Evolutionary conservation across 768 basidiomycete species (phyloP).

Genomic region (Candolleomyces aberdarensis): DNA sequence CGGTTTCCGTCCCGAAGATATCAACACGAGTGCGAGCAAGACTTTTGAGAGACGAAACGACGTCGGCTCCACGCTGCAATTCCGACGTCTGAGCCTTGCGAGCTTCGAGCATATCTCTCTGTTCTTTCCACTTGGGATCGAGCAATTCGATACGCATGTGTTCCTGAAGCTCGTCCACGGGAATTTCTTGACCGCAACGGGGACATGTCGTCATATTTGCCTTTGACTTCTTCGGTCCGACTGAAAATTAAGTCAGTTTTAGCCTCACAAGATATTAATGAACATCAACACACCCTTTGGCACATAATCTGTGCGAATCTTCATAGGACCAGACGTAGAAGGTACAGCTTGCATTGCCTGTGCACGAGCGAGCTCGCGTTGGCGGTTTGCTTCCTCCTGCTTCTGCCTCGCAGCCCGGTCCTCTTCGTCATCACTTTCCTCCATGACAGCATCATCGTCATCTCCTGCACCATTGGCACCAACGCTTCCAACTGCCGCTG

Average conservation of each 20-base stretch:
- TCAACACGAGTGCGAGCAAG: slow-evolving; percentile 96
- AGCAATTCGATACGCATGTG: slow-evolving; percentile 98
- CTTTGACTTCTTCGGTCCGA: slow-evolving; percentile 63
- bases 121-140: slow-evolving; percentile 98
- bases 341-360: slow-evolving; percentile 76
- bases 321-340: slow-evolving; percentile 72
- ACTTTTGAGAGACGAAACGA: slow-evolving; percentile 88
- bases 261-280: neutral
- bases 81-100: slow-evolving; percentile 89
- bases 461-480: slow-evolving; percentile 48
- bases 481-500: slow-evolving; percentile 68
- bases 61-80: slow-evolving; percentile 87
- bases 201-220: slow-evolving; percentile 82
- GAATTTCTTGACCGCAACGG: slow-evolving; percentile 94
- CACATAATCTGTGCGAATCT: slow-evolving; percentile 95
- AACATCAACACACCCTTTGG: slow-evolving; percentile 68
- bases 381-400: slow-evolving; percentile 69
- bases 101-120: slow-evolving; percentile 83
- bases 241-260: slow-evolving; percentile 30
- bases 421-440: slow-evolving; percentile 82
- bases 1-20: slow-evolving; percentile 92
- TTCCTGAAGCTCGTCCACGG: slow-evolving; percentile 93
- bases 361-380: slow-evolving; percentile 70
- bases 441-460: slow-evolving; percentile 73
- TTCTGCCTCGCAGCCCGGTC: slow-evolving; percentile 59